Base-by-base conservation (phyloP, 768 basidiomycete species). In the Amanita fuliginea region DNA sequence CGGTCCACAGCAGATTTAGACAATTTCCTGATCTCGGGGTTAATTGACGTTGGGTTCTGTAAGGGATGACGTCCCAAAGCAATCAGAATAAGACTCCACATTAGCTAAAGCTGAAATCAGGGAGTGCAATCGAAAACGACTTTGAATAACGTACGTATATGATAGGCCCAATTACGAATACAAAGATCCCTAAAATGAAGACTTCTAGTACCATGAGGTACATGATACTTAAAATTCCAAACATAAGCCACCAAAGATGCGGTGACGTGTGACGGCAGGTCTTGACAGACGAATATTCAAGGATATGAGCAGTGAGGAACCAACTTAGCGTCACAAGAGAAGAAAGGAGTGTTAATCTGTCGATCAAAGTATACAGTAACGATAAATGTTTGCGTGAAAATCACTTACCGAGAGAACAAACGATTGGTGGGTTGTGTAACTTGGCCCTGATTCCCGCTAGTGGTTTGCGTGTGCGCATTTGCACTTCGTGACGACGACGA, bases 221-320 rank as follows among this genome's bases (percentile, higher is more conserved):
- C 69, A 86, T 80, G 36, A 86, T 77, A 64, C 83, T 81, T 11
- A 91, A 67, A 56, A 91, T 81, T 32, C 78, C 82, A 60, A 92
- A 89, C 18, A 77, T 78, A 41, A 90, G 76, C 86, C 86, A 92
- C 88, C 88, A 92, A 30, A 91, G 66, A 55, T 89, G 83, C 6
- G 89, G 89, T 10, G 88, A 76, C 0, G 83, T 69, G 51, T 71
- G 64, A 16, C 89, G 81, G 51, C 89, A 92, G 13, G 80, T 76
- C 54, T 80, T 70, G 24, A 86, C 67, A 6, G 87, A 84, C 13
- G 84, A 84, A 58, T 89, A 91, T 53, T 80, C 75, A 48, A 91
- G 67, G 24, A 89, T 80, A 59, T 92, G 84, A 9, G 87, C 85
- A 14, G 80, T 82, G 22, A 91, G 62, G 57, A 91, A 91, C 86